These are phyloP conservation scores for Epicoccum nigrum DNA, from an alignment of 2,329 filamentous ascomycete genomes.

Conservation along the genomic window DNA sequence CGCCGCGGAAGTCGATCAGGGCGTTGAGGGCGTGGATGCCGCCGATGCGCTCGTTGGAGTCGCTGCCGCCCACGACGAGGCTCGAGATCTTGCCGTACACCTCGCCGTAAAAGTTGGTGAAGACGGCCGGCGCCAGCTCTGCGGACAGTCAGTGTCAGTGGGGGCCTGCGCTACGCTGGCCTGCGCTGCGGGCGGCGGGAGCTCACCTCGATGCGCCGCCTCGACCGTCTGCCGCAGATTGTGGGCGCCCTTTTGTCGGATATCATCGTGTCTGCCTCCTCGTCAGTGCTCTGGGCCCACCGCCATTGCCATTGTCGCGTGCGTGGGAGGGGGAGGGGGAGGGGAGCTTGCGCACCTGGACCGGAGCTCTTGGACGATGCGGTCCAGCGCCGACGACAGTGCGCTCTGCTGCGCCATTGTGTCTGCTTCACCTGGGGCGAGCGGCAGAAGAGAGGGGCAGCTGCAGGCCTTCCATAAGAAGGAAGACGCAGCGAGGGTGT, in stretches of 20 bases:
- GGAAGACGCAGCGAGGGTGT: conserved; percentile 19
- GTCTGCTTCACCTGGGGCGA: conserved; percentile 46
- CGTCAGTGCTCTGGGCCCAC: background rate
- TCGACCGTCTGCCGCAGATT: conserved; percentile 53
- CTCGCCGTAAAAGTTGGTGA: conserved; percentile 71
- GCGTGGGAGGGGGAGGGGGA: no score
- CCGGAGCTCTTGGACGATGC: conserved; percentile 63
- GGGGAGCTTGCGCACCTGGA: conserved; percentile 55
- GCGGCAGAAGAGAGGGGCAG: conserved; percentile 30
- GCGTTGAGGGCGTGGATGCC: conserved; percentile 91
- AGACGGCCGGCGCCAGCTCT: conserved; percentile 83
- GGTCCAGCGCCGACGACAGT: conserved; percentile 52
- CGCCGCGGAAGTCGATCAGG: conserved; percentile 94
- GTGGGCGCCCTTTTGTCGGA: conserved; percentile 52
- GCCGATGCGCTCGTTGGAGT: conserved; percentile 86
- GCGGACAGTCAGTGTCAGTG: conserved; percentile 32
- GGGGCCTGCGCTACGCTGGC: no score
- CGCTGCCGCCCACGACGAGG: conserved; percentile 83
- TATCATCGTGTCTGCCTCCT: conserved; percentile 50
- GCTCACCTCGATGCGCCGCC: conserved; percentile 54
- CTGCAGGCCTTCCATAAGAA: conserved; percentile 44
- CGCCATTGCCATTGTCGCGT: background rate
- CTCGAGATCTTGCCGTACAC: conserved; percentile 70
- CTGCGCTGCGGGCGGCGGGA: conserved; percentile 7
- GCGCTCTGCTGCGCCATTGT: conserved; percentile 46